Conservation (phyloP, 148 eudicot species). For the Amaranthus cruentus region DNA sequence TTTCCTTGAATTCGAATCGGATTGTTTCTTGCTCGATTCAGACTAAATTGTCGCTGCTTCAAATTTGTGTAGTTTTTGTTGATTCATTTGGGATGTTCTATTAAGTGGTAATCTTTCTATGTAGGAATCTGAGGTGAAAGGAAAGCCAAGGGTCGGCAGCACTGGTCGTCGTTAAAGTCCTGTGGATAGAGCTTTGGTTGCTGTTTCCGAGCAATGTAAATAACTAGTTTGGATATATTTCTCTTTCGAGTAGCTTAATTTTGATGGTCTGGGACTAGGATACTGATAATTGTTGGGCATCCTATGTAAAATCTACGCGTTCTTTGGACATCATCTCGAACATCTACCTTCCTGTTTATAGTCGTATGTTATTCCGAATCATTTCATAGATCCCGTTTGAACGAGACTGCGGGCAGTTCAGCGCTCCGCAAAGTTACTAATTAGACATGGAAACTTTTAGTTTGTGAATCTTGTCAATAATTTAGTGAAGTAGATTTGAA, state of each 20-base stretch:
- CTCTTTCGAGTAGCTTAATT: slow-evolving; percentile 1
- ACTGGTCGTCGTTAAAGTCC: slow-evolving; percentile 28
- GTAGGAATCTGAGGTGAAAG: slow-evolving; percentile 90
- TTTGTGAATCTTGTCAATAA: too few species aligned
- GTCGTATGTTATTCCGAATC: too few species aligned
- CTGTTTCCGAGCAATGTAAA: slow-evolving; percentile 8
- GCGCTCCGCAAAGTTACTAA: too few species aligned
- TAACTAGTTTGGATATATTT: neutral
- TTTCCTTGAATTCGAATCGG: too few species aligned
- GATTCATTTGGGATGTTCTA: neutral
- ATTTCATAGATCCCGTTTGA: too few species aligned
- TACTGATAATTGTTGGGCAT: neutral
- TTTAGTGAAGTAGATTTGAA: too few species aligned
- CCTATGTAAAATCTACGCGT: neutral
- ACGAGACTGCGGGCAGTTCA: too few species aligned
- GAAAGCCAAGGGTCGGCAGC: slow-evolving; percentile 61
- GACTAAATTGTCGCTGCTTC: too few species aligned
- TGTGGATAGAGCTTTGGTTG: neutral
- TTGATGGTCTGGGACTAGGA: neutral
- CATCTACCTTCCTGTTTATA: neutral
- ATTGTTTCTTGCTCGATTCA: too few species aligned
- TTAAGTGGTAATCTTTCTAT: neutral
- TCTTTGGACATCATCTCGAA: neutral
- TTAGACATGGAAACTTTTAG: too few species aligned
- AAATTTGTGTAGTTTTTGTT: neutral